Evolutionary conservation across 1,139 yeast species (phyloP), one percentile per base, ranked within the genome.

Genomic region (Hyphopichia burtonii): DNA sequence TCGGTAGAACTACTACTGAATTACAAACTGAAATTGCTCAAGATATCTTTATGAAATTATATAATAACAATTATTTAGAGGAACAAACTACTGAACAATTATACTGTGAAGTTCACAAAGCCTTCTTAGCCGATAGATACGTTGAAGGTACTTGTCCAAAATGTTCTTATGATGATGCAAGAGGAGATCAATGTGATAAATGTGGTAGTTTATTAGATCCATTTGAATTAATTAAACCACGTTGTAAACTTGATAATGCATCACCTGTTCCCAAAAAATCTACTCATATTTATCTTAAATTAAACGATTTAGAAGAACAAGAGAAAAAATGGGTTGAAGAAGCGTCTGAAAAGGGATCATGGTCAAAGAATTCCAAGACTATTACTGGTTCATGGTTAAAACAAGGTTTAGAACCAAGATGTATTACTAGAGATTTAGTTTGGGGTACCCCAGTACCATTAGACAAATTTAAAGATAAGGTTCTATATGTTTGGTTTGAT

Each of bases 391-490:
- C 93, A 20, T 93, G 99, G 99, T 75, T 91, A 56, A 89, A 83
- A 58, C 96, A 88, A 65, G 99, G 99, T 38, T 78, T 93, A 48
- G 83, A 82, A 51, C 93, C 98, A 47, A 84, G 99, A 67, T 89
- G 97, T 71, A 94, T 93, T 60, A 93, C 99, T 16, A 83, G 99
- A 71, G 99, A 93, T 64, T 78, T 93, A 61, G 82, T 83, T 41
- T 93, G 99, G 99, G 99, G 99, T 61, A 90, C 96, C 9, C 97
- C 98, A 3, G 98, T 93, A 28, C 99, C 99, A 40, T 71, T 87
- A 51, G 82, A 86, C 51, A 82, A 80, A 36, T 93, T 77, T 69
- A 82, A 85, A 52, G 83, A 89, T 41, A 93, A 93, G 68, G 99
- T 93, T 14, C 74, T 93, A 58, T 93, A 93, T 59, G 99, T 93